Percentiles rank a stretch among this genome's conserved stretches.
Evolutionary conservation across 2,329 filamentous ascomycete species (phyloP).

Genomic region (Alternaria postmessia): DNA sequence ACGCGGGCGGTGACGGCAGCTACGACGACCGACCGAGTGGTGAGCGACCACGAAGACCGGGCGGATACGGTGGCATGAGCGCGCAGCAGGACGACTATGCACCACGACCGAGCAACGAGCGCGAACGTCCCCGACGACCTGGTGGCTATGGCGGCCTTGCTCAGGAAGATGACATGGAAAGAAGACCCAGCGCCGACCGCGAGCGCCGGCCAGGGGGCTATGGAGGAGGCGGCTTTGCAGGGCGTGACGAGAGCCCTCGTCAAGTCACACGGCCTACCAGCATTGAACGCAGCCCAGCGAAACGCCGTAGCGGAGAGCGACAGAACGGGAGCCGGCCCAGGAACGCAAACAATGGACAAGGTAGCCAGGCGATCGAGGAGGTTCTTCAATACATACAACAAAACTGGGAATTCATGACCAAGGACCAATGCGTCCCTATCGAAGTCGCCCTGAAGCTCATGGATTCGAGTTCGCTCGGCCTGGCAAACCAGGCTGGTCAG

Average conservation of each 20-base stretch:
- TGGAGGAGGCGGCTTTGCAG: constrained; percentile 37
- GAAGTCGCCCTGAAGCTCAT: constrained; percentile 94
- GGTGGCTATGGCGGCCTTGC: constrained; percentile 42
- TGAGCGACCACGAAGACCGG: constrained; percentile 44
- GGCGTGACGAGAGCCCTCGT: constrained; percentile 35
- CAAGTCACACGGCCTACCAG: constrained; percentile 49
- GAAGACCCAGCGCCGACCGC: constrained; percentile 35
- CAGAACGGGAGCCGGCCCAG: constrained; percentile 37
- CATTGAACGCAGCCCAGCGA: constrained; percentile 53
- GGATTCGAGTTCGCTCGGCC: constrained; percentile 90
- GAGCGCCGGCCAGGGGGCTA: constrained; percentile 48
- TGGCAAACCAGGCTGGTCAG: constrained; percentile 84
- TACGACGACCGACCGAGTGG: constrained; percentile 31
- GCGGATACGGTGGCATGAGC: constrained; percentile 40
- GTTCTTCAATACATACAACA: constrained; percentile 83
- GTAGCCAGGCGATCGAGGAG: constrained; percentile 58
- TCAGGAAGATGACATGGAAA: constrained; percentile 31
- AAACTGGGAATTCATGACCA: constrained; percentile 92
- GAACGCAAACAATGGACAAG: constrained; percentile 46
- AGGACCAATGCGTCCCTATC: constrained; percentile 87
- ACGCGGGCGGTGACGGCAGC: constrained; percentile 28
- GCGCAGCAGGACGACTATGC: constrained; percentile 26
- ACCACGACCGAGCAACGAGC: constrained; percentile 29
- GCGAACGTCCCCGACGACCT: constrained; percentile 30
- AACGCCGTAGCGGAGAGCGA: constrained; percentile 52